Evolutionary conservation across 2,329 filamentous ascomycete genomes (phyloP).

Genomic region (Trichoderma cornu-damae): DNA sequence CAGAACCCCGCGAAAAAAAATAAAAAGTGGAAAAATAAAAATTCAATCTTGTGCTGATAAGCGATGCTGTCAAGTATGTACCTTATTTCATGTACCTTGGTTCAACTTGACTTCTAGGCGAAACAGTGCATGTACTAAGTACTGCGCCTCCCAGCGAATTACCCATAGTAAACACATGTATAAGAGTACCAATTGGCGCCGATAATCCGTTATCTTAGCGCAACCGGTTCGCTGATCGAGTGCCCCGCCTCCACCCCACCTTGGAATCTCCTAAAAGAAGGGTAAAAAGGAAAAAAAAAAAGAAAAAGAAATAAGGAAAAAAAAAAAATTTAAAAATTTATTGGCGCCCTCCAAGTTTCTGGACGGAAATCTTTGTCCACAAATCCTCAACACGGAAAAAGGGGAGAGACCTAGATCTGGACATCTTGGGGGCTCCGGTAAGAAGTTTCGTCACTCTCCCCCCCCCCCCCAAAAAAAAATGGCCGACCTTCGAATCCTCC

Average conservation of each 20-base stretch:
- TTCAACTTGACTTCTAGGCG: neutral
- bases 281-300: slow-evolving; percentile 14
- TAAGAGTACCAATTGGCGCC: neutral
- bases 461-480: too few species aligned
- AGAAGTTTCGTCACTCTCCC: neutral
- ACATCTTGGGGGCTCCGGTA: neutral
- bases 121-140: neutral
- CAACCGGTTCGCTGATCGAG: neutral
- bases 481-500: slow-evolving; percentile 61
- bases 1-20: slow-evolving; percentile 7
- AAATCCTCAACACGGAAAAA: neutral
- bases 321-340: slow-evolving; percentile 13
- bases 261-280: neutral
- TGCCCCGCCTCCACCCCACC: slow-evolving; percentile 17
- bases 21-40: too few species aligned
- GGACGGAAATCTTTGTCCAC: slow-evolving; percentile 7
- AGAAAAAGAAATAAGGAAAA: slow-evolving; percentile 7
- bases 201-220: slow-evolving; percentile 6
- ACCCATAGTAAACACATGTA: neutral
- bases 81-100: too few species aligned
- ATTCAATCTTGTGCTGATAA: slow-evolving; percentile 1
- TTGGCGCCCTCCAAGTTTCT: slow-evolving; percentile 12
- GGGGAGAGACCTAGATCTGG: slow-evolving; percentile 6
- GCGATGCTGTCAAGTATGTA: neutral
- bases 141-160: too few species aligned